Base-by-base conservation (phyloP, 768 basidiomycete species). In the Hygrophoropsis aurantiaca region DNA sequence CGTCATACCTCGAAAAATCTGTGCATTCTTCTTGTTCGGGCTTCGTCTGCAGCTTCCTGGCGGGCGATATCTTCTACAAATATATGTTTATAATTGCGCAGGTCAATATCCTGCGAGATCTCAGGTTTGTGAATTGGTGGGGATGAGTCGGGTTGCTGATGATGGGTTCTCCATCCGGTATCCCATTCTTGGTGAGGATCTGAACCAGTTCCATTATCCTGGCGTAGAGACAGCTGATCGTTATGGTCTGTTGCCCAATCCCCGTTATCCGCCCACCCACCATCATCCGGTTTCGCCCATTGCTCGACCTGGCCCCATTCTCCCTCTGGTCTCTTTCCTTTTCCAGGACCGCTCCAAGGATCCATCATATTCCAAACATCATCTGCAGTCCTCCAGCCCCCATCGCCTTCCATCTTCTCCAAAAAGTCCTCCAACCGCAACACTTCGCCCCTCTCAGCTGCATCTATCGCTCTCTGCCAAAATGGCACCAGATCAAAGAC, bases 401-500 rank as follows among this genome's bases (percentile, higher is more conserved):
- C 65, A 40, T 57, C 55, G 0, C 59, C 65, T 40, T 71, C 69
- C 58, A 76, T 61, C 47, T 60, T 57, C 37, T 75, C 69, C 20
- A 78, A 61, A 54, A 80, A 80, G 5, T 72, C 67, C 50, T 75
- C 76, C 61, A 78, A 50, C 20, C 60, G 66, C 25, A 71, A 58
- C 36, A 71, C 65, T 34, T 74, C 67, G 4, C 74, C 78, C 13
- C 66, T 65, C 62, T 72, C 68, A 18, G 75, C 79, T 2, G 75
- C 78, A 39, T 70, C 64, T 5, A 82, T 64, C 0, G 73, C 76
- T 11, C 69, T 60, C 36, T 70, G 67, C 81, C 81, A 82, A 59
- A 80, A 81, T 3, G 74, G 74, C 26, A 82, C 71, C 53, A 79
- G 54, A 55, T 79, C 77, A 30, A 64, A 61, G 19, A 78, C 69